Conservation (phyloP, 1,284 basidiomycete species). For the Moniliophthora roreri region DNA sequence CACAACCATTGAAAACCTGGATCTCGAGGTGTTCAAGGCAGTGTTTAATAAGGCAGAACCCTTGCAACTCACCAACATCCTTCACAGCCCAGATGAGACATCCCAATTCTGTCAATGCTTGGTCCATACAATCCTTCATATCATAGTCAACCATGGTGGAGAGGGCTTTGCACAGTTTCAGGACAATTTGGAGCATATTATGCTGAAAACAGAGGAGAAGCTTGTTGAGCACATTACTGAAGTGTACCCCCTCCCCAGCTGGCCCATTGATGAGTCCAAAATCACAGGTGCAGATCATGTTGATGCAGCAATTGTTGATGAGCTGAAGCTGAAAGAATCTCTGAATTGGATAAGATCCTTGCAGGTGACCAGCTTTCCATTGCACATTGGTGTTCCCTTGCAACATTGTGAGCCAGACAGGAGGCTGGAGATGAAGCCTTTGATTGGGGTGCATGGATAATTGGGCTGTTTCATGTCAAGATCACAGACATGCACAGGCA, state of each 20-base stretch:
- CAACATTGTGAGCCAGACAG: background rate
- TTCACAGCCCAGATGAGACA: conserved; percentile 21
- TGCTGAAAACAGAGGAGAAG: conserved; percentile 24
- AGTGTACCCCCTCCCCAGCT: conserved; percentile 31
- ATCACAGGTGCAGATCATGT: conserved; percentile 36
- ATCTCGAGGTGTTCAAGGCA: conserved; percentile 14
- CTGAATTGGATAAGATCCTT: conserved; percentile 30
- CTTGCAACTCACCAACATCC: conserved; percentile 24
- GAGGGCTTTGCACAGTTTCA: conserved; percentile 26
- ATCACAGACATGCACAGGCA: background rate
- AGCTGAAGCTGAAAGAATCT: conserved; percentile 32
- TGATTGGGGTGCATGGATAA: background rate
- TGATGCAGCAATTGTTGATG: conserved; percentile 27
- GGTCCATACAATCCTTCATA: conserved; percentile 28
- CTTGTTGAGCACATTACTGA: conserved; percentile 31
- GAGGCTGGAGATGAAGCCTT: background rate
- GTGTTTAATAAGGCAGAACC: conserved; percentile 22
- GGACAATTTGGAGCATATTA: conserved; percentile 16
- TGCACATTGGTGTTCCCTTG: background rate
- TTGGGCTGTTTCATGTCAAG: background rate
- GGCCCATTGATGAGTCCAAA: conserved; percentile 36
- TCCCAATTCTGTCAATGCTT: conserved; percentile 19
- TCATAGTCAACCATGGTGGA: conserved; percentile 31
- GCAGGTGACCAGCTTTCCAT: conserved; percentile 37
- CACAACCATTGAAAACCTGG: conserved; percentile 22